Conservation (phyloP, 2,329 filamentous ascomycete species). For the Sarocladiaceae sp. region DNA sequence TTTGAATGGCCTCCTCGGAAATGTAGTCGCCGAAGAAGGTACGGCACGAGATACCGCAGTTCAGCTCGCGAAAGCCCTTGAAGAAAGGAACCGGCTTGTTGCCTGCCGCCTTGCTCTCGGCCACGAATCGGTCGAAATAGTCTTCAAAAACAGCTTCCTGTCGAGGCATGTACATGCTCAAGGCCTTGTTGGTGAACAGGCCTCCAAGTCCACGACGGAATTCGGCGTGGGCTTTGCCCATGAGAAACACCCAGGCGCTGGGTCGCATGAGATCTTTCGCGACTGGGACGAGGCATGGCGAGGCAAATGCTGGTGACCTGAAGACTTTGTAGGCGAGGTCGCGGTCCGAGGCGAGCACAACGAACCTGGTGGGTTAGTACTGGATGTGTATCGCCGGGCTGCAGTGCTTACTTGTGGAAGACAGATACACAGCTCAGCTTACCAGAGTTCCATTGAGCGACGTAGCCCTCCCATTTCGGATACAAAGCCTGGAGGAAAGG, state of each 20-base stretch:
- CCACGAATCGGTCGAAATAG: slow-evolving; percentile 64
- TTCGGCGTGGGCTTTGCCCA: slow-evolving; percentile 70
- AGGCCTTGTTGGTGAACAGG: slow-evolving; percentile 67
- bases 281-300: slow-evolving; percentile 72
- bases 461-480: slow-evolving; percentile 67
- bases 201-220: slow-evolving; percentile 70
- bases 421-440: slow-evolving; percentile 75
- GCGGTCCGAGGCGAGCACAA: slow-evolving; percentile 69
- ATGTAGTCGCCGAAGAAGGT: slow-evolving; percentile 80
- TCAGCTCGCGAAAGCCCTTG: slow-evolving; percentile 67
- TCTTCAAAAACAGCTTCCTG: slow-evolving; percentile 66
- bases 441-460: slow-evolving; percentile 73
- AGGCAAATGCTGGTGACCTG: slow-evolving; percentile 68
- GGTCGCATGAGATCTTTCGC: slow-evolving; percentile 67
- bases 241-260: slow-evolving; percentile 72
- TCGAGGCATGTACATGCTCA: slow-evolving; percentile 64
- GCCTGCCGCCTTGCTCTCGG: slow-evolving; percentile 45
- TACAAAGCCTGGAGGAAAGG: slow-evolving; percentile 71
- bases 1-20: slow-evolving; percentile 62
- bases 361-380: slow-evolving; percentile 49
- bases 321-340: slow-evolving; percentile 78
- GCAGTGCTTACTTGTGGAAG: slow-evolving; percentile 64
- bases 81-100: slow-evolving; percentile 62
- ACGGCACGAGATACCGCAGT: slow-evolving; percentile 70
- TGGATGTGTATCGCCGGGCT: background rate